Conservation (phyloP, 1,284 basidiomycete genomes). For the Lentinula novae-zelandiae region DNA sequence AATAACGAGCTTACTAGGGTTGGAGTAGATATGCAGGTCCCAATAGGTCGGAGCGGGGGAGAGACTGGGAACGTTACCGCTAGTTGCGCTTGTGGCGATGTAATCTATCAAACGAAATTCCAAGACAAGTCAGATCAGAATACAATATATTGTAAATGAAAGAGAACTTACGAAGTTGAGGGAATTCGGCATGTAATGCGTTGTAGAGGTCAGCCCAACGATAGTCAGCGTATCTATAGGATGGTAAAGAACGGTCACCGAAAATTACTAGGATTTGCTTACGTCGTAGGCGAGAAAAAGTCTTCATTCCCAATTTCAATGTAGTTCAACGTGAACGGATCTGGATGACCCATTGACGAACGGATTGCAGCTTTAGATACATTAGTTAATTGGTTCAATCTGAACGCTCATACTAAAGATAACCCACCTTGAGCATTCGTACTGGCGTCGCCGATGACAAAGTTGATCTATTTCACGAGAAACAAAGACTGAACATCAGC, state of each 20-base stretch:
- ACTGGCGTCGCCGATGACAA: slow-evolving; percentile 45
- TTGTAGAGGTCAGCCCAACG: slow-evolving; percentile 45
- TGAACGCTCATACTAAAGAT: slow-evolving; percentile 9
- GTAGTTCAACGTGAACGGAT: slow-evolving; percentile 44
- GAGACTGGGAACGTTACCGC: slow-evolving; percentile 9
- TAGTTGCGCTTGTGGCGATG: slow-evolving; percentile 34
- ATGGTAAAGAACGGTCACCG: not conserved
- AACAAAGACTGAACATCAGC: not conserved
- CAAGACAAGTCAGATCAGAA: too few species aligned
- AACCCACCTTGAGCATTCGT: slow-evolving; percentile 31
- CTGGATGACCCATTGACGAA: slow-evolving; percentile 44
- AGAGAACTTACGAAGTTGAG: slow-evolving; percentile 37
- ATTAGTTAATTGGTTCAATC: not conserved
- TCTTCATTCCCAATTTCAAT: slow-evolving; percentile 56
- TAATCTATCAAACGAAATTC: slow-evolving; percentile 28
- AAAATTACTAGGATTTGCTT: not conserved
- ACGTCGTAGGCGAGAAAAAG: slow-evolving; percentile 18
- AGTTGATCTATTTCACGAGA: slow-evolving; percentile 13
- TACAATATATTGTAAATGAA: too few species aligned
- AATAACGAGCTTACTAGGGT: slow-evolving; percentile 7
- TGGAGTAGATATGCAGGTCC: slow-evolving; percentile 14
- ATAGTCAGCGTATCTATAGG: slow-evolving; percentile 29
- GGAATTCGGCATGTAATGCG: slow-evolving; percentile 41
- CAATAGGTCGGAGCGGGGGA: slow-evolving; percentile 12
- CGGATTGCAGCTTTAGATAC: slow-evolving; percentile 39